Conservation (phyloP, 371 early-diverging fungal species). For the Syncephalastrum monosporum region DNA sequence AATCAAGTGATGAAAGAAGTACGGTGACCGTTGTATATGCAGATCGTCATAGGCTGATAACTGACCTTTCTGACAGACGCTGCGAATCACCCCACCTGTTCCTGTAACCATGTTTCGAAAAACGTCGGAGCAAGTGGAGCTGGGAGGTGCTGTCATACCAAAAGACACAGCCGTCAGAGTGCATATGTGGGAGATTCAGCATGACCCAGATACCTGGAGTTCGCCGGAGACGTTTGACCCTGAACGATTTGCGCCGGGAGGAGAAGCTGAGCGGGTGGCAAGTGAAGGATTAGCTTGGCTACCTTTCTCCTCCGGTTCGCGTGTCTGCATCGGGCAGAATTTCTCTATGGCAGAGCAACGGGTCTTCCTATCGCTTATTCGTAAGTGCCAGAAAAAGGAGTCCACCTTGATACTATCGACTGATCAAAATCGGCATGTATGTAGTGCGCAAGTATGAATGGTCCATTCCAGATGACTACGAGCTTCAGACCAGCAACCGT, state of each 20-base stretch:
- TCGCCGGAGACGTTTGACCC: slow-evolving; percentile 16
- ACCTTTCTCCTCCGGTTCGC: slow-evolving; percentile 15
- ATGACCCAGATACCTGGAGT: slow-evolving; percentile 13
- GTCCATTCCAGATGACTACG: slow-evolving; percentile 8
- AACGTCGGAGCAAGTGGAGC: slow-evolving; percentile 2
- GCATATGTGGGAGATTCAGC: slow-evolving; percentile 7
- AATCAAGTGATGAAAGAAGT: slow-evolving; percentile 16
- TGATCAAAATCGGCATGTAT: too few relatives aligned
- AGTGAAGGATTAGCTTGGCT: slow-evolving; percentile 9
- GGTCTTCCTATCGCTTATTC: slow-evolving; percentile 38
- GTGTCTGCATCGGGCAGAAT: slow-evolving; percentile 51
- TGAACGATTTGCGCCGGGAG: slow-evolving; percentile 19
- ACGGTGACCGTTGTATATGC: neutral
- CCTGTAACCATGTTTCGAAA: slow-evolving; percentile 8
- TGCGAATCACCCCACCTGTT: slow-evolving; percentile 14
- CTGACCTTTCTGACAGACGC: neutral
- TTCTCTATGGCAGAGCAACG: slow-evolving; percentile 25
- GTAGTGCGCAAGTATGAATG: slow-evolving; percentile 12
- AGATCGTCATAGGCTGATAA: neutral
- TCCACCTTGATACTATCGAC: neutral
- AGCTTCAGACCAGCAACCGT: slow-evolving; percentile 5
- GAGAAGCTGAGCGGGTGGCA: slow-evolving; percentile 10
- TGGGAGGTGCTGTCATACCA: slow-evolving; percentile 1
- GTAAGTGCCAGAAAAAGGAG: slow-evolving; percentile 8
- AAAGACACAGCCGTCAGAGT: too few relatives aligned